Base-by-base conservation (phyloP, 805 yeast genomes). In the Limtongia smithiae region DNA sequence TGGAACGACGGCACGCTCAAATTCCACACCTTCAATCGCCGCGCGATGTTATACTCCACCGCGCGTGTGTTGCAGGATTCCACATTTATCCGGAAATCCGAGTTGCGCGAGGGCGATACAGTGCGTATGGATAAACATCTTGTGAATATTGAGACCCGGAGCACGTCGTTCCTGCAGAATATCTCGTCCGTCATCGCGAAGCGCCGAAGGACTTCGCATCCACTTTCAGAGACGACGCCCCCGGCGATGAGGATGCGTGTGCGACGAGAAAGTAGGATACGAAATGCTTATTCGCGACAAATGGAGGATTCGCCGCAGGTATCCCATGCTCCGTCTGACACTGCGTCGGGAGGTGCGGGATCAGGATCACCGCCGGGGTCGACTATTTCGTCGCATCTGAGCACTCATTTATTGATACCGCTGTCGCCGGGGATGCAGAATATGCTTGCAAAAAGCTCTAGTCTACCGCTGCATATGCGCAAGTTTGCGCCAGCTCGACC, bases 1-100 rank as follows among this genome's bases (percentile, higher is more conserved):
- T 69, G 72, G 72, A 56, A 64, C 48, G 72, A 69, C 41, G 73
- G 73, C 44, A 34, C 11, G 43, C 50, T 66, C 24, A 59, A 54
- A 18, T 55, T 64, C 38, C 58, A 61, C 42, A 30, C 38, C 3
- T 52, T 57, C 47, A 59, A 61, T 46, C 43, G 45, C 21, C 58
- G 65, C n/a, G 57, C 63, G 12, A 47, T 61, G 41, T 57, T 68
- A 9, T 51, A 57, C 32, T 68, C 68, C 42, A 63, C 62, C 9
- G 51, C 48, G 0, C 60, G 65, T n/a, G 17, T 40, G n/a, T 47
- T 54, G 4, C 34, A 53, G 47, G 55, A 38, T 41, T 55, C 51
- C 28, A 17, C 36, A 12, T 61, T 46, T 28, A 39, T 59, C 33
- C 28, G 36, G 15, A 40, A 34, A 28, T 18, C 43, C 18, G 34